Evolutionary conservation across 352 stramenopile genomes (phyloP).

Genomic region (Globisporangium uncinulatum): DNA sequence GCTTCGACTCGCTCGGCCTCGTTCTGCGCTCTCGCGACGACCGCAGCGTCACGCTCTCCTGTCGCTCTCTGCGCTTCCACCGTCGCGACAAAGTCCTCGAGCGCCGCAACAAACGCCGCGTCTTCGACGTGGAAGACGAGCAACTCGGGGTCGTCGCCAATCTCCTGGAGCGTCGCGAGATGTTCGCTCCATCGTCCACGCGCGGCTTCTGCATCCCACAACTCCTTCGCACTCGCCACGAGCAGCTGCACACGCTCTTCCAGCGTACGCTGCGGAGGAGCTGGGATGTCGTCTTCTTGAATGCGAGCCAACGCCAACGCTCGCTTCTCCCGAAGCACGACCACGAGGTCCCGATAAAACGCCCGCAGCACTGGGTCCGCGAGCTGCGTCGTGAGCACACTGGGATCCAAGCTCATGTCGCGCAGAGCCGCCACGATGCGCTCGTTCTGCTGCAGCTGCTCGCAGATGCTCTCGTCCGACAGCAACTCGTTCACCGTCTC

Average conservation of each 20-base stretch:
- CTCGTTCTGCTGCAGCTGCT: slow-evolving; percentile 30
- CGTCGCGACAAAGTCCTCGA: slow-evolving; percentile 32
- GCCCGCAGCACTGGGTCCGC: slow-evolving; percentile 29
- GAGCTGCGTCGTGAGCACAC: slow-evolving; percentile 41
- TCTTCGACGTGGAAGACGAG: slow-evolving; percentile 64
- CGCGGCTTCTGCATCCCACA: not conserved
- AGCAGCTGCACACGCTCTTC: slow-evolving; percentile 34
- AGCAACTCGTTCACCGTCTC: slow-evolving; percentile 48
- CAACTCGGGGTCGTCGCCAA: slow-evolving; percentile 63
- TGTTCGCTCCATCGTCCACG: slow-evolving; percentile 21
- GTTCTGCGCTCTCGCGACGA: slow-evolving; percentile 3
- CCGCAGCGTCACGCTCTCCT: not conserved
- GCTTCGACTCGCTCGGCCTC: slow-evolving; percentile 1
- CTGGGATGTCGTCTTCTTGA: not conserved
- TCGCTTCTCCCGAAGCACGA: slow-evolving; percentile 22
- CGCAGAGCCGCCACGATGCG: slow-evolving; percentile 45
- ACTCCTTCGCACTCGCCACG: slow-evolving; percentile 5
- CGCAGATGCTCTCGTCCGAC: slow-evolving; percentile 33
- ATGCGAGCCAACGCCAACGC: not conserved
- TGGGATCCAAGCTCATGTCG: slow-evolving; percentile 63
- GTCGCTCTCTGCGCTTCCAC: slow-evolving; percentile 18
- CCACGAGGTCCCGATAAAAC: slow-evolving; percentile 54
- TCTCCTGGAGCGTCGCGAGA: slow-evolving; percentile 39
- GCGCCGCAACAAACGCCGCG: slow-evolving; percentile 22
- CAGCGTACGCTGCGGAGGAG: slow-evolving; percentile 13